Evolutionary conservation across 2,329 filamentous ascomycete genomes (phyloP).

Genomic region (Pseudogymnoascus sp.): DNA sequence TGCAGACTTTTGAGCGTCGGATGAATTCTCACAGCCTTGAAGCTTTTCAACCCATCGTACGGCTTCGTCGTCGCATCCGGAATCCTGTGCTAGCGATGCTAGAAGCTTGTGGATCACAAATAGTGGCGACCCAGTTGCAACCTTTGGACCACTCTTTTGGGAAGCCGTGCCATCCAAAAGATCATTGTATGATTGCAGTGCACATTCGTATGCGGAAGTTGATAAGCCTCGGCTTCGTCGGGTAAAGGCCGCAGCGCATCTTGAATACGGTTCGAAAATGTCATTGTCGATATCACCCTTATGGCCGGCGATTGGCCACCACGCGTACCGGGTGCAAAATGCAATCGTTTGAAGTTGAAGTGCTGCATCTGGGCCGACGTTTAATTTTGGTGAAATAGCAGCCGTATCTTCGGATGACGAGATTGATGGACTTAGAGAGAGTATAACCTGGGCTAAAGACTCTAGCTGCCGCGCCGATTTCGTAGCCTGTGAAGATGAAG

Average conservation of each 20-base stretch:
- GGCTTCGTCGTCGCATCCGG: slow-evolving; percentile 42
- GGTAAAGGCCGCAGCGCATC: slow-evolving; percentile 54
- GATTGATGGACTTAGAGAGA: slow-evolving; percentile 61
- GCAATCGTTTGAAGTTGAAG: slow-evolving; percentile 59
- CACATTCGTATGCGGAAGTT: slow-evolving; percentile 20
- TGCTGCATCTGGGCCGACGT: slow-evolving; percentile 47
- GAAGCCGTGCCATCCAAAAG: slow-evolving; percentile 13
- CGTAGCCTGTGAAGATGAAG: slow-evolving; percentile 35
- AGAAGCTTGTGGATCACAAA: slow-evolving; percentile 40
- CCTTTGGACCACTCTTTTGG: neutral
- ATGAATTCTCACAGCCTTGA: slow-evolving; percentile 21
- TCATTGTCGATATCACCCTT: slow-evolving; percentile 55
- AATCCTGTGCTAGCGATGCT: slow-evolving; percentile 41
- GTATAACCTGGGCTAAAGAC: slow-evolving; percentile 53
- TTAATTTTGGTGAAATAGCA: slow-evolving; percentile 46
- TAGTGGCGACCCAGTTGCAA: slow-evolving; percentile 17
- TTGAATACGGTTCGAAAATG: slow-evolving; percentile 55
- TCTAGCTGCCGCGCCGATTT: slow-evolving; percentile 62
- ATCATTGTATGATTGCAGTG: slow-evolving; percentile 17
- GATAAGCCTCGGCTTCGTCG: slow-evolving; percentile 37
- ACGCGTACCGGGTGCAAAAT: slow-evolving; percentile 52
- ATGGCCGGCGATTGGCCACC: slow-evolving; percentile 58
- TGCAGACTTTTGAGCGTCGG: slow-evolving; percentile 35
- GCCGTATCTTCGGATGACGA: slow-evolving; percentile 53
- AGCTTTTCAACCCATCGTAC: slow-evolving; percentile 47